phyloP scores from a whole-genome alignment of 2,329 filamentous ascomycete species.

The Monosporascus sp. region DNA sequence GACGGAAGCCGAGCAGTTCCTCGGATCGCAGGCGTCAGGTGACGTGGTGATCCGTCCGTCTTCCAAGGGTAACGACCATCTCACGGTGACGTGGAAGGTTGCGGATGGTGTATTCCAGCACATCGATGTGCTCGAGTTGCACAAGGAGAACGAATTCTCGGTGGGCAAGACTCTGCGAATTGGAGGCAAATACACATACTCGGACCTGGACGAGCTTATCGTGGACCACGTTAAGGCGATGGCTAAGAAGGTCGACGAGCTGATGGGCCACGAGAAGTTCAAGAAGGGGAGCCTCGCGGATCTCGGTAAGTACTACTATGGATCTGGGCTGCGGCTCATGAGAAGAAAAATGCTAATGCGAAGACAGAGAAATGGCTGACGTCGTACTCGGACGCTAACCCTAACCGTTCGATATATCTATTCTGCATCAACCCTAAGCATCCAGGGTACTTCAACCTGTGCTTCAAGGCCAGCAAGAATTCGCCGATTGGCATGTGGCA shows the following conservation, averaged over 20 bases:
- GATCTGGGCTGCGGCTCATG: background rate
- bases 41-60: conserved; percentile 94
- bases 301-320: conserved; percentile 64
- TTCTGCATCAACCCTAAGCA: conserved; percentile 93
- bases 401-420: conserved; percentile 85
- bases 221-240: conserved; percentile 96
- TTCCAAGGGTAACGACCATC: conserved; percentile 89
- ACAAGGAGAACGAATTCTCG: conserved; percentile 95
- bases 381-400: conserved; percentile 94
- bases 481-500: conserved; percentile 72
- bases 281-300: conserved; percentile 74
- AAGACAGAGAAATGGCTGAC: conserved; percentile 82
- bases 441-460: conserved; percentile 90
- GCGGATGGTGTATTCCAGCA: conserved; percentile 95
- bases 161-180: conserved; percentile 83
- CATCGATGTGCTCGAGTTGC: conserved; percentile 91
- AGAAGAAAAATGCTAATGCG: conserved; percentile 13
- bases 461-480: conserved; percentile 84
- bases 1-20: conserved; percentile 85
- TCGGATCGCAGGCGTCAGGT: conserved; percentile 77
- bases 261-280: conserved; percentile 92
- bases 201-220: conserved; percentile 94
- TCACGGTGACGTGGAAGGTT: conserved; percentile 97
- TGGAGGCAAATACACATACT: conserved; percentile 84
- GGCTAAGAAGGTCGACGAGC: conserved; percentile 94